Evolutionary conservation across 371 early-diverging fungal genomes (phyloP).

Genomic region (Umbelopsis sp.): DNA sequence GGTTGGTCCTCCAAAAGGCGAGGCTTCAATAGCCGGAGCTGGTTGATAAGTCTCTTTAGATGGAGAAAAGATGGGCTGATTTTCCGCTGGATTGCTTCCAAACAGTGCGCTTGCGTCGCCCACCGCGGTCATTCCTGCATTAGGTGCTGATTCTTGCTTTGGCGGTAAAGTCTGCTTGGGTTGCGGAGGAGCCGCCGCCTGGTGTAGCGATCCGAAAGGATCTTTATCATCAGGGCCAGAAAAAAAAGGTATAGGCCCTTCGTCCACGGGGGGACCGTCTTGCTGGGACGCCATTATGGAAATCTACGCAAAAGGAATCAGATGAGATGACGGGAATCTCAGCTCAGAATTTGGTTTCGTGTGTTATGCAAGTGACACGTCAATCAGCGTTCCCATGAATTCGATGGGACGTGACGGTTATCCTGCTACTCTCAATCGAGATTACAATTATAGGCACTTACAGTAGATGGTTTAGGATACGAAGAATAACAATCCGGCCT

Average conservation of each 20-base stretch:
- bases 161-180: neutral
- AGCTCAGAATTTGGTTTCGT: neutral
- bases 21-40: neutral
- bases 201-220: constrained; percentile 6
- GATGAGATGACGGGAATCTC: constrained; percentile 13
- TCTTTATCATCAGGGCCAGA: constrained; percentile 9
- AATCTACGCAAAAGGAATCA: constrained; percentile 15
- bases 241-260: constrained; percentile 13
- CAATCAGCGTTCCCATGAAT: neutral
- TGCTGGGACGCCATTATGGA: constrained; percentile 16
- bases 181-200: neutral
- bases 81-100: constrained; percentile 16
- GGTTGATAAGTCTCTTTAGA: neutral
- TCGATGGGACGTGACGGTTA: neutral
- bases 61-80: neutral
- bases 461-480: neutral
- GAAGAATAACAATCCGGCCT: neutral
- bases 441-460: neutral
- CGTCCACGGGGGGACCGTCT: constrained; percentile 11
- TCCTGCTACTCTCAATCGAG: neutral
- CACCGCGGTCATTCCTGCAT: neutral
- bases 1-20: neutral
- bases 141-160: neutral
- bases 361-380: constrained; percentile 17
- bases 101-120: constrained; percentile 40